Evolutionary conservation across 345 rosid species (phyloP), one percentile per base, ranked within the genome.

Genomic region (Eucalyptus microcorys): DNA sequence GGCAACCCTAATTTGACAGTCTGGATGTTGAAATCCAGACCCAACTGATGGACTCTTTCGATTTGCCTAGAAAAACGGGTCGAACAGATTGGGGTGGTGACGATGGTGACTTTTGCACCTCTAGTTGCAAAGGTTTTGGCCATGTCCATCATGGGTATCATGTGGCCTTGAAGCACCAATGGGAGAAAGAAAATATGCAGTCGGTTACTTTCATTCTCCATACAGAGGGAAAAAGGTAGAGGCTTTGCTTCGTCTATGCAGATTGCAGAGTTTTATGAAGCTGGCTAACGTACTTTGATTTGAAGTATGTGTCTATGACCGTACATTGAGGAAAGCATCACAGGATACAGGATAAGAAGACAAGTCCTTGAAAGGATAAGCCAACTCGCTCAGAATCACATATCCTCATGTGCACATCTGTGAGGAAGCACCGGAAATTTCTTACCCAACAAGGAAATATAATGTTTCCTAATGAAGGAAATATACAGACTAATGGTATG

Each of bases 1-100:
- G 96, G 95, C 49, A 94, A 89, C 26, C 95, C 96, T 1, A 88
- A 92, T n/a, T 91, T 14, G 42, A 96, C 71, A 83, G 87, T 90
- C 24, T 87, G 88, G 88, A 91, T 61, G 68, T 90, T 53, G 85
- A 95, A 90, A 10, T 91, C 90, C 17, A 89, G 30, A 81, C 93
- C 94, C 88, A 48, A 68, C 50, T 79, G 76, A 37, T 45, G 8
- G 61, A 64, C 32, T 30, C 43, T 43, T 50, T 48, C 64, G 5
- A 47, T 48, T 16, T 43, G 21, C 30, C 24, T 45, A 15, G 27
- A 19, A 21, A 85, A 14, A 19, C 17, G 59, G 30, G 87, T 87
- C 43, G 76, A 92, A 52, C 95, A 93, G 50, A 64, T 32, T 7
- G 76, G 37, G 76, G 21, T 64, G 76, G 76, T 64, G 76, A n/a